Percentiles rank a stretch among this genome's conserved stretches.
phyloP scores from a whole-genome alignment of 2,329 filamentous ascomycete genomes.

The Ceratocystiopsis minuta region DNA sequence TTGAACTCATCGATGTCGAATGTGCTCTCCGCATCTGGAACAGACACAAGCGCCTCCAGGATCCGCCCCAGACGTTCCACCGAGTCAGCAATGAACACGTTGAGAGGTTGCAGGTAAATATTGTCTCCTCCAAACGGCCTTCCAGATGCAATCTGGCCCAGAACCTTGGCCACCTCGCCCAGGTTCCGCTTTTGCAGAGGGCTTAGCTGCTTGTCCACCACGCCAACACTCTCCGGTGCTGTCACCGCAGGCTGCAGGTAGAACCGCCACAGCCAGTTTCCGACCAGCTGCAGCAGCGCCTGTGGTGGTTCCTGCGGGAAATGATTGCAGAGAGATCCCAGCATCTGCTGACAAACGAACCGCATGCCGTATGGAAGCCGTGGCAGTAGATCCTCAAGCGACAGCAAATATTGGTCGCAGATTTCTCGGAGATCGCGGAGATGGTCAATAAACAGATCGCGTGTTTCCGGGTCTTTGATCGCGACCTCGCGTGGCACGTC shows the following conservation, averaged over 20 bases:
- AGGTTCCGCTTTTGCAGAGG: slow-evolving; percentile 89
- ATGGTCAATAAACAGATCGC: slow-evolving; percentile 83
- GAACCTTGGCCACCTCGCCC: slow-evolving; percentile 75
- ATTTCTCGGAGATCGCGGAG: slow-evolving; percentile 88
- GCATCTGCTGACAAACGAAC: slow-evolving; percentile 73
- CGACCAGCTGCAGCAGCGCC: slow-evolving; percentile 64
- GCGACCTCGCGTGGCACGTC: slow-evolving; percentile 83
- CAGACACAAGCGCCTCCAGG: slow-evolving; percentile 59
- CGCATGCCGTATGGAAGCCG: slow-evolving; percentile 87
- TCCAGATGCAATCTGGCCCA: slow-evolving; percentile 76
- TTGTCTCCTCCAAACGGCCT: slow-evolving; percentile 86
- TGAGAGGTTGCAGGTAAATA: slow-evolving; percentile 86
- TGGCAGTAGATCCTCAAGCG: slow-evolving; percentile 65
- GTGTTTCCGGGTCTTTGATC: slow-evolving; percentile 88
- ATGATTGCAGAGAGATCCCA: slow-evolving; percentile 54
- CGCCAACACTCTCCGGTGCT: slow-evolving; percentile 83
- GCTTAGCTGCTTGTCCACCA: slow-evolving; percentile 75
- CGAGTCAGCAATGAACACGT: slow-evolving; percentile 75
- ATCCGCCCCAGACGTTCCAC: slow-evolving; percentile 63
- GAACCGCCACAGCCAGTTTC: slow-evolving; percentile 84
- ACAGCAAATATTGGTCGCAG: slow-evolving; percentile 71
- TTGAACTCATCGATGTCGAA: slow-evolving; percentile 99
- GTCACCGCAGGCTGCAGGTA: slow-evolving; percentile 81
- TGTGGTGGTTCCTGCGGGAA: slow-evolving; percentile 68
- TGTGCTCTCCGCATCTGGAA: slow-evolving; percentile 72